A percentile compares a stretch with the other conserved stretches of the same genome.
phyloP scores from a whole-genome alignment of 1,284 basidiomycete genomes.

The Leccinum subrobustum region DNA sequence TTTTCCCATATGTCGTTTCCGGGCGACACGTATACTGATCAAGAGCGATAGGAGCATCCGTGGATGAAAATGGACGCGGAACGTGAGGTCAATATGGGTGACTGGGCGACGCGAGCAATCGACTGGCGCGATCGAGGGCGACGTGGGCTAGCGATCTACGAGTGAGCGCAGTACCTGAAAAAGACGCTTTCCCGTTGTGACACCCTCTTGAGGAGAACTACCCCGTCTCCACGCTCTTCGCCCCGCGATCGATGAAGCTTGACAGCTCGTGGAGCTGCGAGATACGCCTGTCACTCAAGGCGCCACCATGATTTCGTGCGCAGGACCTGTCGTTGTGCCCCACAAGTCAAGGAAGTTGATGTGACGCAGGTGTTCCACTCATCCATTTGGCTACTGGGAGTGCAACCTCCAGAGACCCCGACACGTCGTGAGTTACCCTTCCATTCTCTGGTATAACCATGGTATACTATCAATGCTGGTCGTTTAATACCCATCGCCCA shows the following conservation, averaged over 20 bases:
- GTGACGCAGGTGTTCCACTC: neutral
- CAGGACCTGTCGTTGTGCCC: neutral
- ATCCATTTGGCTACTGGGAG: neutral
- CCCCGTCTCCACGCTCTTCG: constrained; percentile 23
- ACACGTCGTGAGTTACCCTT: neutral
- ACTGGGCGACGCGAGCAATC: constrained; percentile 74
- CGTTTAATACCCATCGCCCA: constrained; percentile 33
- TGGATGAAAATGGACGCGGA: constrained; percentile 59
- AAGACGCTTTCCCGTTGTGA: constrained; percentile 13
- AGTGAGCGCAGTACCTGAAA: constrained; percentile 21
- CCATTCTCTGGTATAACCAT: constrained; percentile 3
- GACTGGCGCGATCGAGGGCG: constrained; percentile 40
- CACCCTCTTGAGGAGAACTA: constrained; percentile 13
- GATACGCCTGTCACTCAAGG: constrained; percentile 1
- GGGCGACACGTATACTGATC: constrained; percentile 12
- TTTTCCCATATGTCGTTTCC: constrained; percentile 3
- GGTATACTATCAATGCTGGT: constrained; percentile 25
- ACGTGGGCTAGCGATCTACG: constrained; percentile 21
- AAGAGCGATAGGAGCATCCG: constrained; percentile 55
- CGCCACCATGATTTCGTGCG: neutral
- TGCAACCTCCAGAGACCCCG: neutral
- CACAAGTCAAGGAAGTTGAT: neutral
- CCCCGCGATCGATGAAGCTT: constrained; percentile 26
- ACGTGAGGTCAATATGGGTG: constrained; percentile 76
- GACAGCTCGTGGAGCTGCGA: neutral